Evolutionary conservation across 371 early-diverging fungal genomes (phyloP).

Genomic region (Thermomucor indicae-seudaticae): DNA sequence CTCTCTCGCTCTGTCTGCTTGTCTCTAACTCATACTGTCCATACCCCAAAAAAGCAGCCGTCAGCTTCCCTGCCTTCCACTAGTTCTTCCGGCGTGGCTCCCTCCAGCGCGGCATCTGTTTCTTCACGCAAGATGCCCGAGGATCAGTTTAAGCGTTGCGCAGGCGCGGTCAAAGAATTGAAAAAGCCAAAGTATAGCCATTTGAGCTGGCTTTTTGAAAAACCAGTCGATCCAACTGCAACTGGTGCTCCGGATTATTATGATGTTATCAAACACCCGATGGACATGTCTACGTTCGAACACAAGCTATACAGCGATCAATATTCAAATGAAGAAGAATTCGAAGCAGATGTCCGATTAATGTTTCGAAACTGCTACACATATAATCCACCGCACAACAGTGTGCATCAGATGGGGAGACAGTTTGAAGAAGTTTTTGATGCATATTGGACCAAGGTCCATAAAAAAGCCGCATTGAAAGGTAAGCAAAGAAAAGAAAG

Average conservation of each 20-base stretch:
- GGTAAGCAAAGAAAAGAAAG: too few species aligned
- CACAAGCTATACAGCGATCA: slow-evolving; percentile 51
- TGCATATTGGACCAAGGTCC: slow-evolving; percentile 52
- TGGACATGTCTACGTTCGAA: slow-evolving; percentile 95
- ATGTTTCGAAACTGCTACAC: slow-evolving; percentile 52
- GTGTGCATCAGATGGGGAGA: slow-evolving; percentile 66
- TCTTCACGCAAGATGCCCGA: slow-evolving; percentile 30
- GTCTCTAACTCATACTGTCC: neutral
- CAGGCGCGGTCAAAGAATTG: slow-evolving; percentile 33
- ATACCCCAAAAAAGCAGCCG: neutral
- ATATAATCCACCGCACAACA: slow-evolving; percentile 79
- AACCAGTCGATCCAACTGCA: slow-evolving; percentile 47
- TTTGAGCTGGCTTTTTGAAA: slow-evolving; percentile 57
- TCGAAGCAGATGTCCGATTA: slow-evolving; percentile 44
- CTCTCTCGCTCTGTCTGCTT: neutral
- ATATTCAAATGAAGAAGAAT: slow-evolving; percentile 38
- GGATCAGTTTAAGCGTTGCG: slow-evolving; percentile 67
- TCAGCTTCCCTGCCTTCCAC: neutral
- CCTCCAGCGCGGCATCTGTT: neutral
- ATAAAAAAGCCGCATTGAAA: too few species aligned
- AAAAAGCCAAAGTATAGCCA: slow-evolving; percentile 21
- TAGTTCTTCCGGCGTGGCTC: neutral
- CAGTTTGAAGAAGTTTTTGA: slow-evolving; percentile 58
- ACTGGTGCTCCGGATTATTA: slow-evolving; percentile 63
- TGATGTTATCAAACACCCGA: slow-evolving; percentile 87